Percentiles rank a stretch among this genome's conserved stretches.
These are phyloP conservation scores for Globisporangium middletonii DNA, from an alignment of 352 stramenopile species.

Conservation along the genomic window DNA sequence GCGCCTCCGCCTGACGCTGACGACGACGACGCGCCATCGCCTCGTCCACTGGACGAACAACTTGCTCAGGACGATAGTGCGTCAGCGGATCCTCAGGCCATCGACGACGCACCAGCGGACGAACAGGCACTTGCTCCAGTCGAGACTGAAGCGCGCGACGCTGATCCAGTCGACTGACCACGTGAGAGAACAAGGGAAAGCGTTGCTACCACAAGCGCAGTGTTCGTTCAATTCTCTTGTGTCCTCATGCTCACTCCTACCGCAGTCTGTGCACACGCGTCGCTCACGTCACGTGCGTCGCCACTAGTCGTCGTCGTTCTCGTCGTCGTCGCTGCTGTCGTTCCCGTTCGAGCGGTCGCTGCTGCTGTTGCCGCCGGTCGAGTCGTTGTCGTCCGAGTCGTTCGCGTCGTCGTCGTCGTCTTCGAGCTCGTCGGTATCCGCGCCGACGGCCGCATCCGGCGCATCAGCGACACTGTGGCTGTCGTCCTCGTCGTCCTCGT, in stretches of 20 bases:
- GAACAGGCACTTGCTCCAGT: too few relatives aligned
- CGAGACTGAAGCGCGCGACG: too few relatives aligned
- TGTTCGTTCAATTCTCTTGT: too few relatives aligned
- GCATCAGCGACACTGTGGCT: too few relatives aligned
- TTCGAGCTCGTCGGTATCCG: background rate
- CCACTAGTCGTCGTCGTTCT: background rate
- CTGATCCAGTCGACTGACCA: too few relatives aligned
- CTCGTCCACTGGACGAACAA: background rate
- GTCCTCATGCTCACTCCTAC: too few relatives aligned
- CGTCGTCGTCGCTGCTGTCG: constrained; percentile 9
- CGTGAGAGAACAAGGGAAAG: too few relatives aligned
- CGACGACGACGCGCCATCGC: background rate
- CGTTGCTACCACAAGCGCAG: too few relatives aligned
- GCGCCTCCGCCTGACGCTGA: constrained; percentile 12
- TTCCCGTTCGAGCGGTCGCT: constrained; percentile 31
- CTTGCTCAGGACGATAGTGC: background rate
- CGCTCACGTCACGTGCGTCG: background rate
- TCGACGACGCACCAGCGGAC: too few relatives aligned
- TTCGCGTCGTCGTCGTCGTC: constrained; percentile 18
- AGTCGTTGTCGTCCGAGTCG: constrained; percentile 26
- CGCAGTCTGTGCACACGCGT: background rate
- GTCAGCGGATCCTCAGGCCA: background rate
- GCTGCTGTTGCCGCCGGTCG: constrained; percentile 41
- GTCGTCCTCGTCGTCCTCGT: too few relatives aligned
- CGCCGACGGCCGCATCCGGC: background rate